Base-by-base conservation (phyloP, 805 yeast species). In the Metschnikowia reukaufii region DNA sequence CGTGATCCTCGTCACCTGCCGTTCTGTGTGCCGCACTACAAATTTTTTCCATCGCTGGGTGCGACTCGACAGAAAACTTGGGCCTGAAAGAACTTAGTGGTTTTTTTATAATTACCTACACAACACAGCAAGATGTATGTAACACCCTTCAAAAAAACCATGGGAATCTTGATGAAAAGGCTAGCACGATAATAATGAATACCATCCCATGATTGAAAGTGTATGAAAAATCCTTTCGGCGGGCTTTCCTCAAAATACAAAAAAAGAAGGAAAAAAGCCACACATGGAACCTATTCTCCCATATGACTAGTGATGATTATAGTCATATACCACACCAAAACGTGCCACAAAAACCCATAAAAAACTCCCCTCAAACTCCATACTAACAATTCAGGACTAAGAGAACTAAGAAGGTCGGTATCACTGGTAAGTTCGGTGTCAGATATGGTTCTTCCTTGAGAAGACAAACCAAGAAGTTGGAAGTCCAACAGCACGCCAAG, bases 381-480 rank as follows among this genome's bases (percentile, higher is more conserved):
- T 74, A 75, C 79, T 76, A 76, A 76, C 80, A 50, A 53, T 36
- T 34, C 67, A 89, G 96, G 99, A 88, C 99, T 79, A 94, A 95
- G 82, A 92, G 99, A 88, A 94, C 99, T 68, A 94, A 94, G 96
- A 94, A 94, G 89, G 99, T 94, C 77, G 99, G 99, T 79, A 94
- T 94, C 84, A 94, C 99, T 77, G 99, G 99, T 86, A 95, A 95
- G 84, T 94, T 89, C 86, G 99, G 99, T 89, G 97, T 94, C 82
- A 91, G 99, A 85, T 94, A 94, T 84, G 96, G 99, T 91, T 92
- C 99, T 69, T 95, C 99, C 61, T 83, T 94, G 78, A 92, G 99
- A 87, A 89, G 98, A 82, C 97, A 90, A 81, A 88, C 96, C 84
- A 91, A 91, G 86, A 94, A 94, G 84, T 82, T 94, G 78, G 99